A percentile compares a stretch with the other conserved stretches of the same genome.
phyloP scores from a whole-genome alignment of 306 rosid genomes.

The Vigna mungo region DNA sequence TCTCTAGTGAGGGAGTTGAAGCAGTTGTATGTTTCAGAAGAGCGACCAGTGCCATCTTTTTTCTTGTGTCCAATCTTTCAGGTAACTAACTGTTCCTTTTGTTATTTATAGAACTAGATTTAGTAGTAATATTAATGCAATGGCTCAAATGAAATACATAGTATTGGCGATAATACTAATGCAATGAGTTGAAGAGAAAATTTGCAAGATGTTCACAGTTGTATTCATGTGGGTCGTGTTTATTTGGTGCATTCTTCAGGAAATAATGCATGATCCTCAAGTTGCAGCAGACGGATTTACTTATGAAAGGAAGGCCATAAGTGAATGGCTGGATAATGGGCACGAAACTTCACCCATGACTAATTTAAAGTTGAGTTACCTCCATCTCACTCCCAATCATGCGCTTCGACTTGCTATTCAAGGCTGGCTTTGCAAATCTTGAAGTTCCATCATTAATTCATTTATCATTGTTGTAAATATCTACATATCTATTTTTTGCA shows the following conservation, averaged over 20 bases:
- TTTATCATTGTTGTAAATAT: conserved; percentile 28
- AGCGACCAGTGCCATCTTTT: conserved; percentile 70
- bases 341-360: conserved; percentile 84
- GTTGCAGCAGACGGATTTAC: conserved; percentile 89
- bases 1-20: conserved; percentile 71
- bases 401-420: conserved; percentile 74
- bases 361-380: conserved; percentile 65
- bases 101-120: background rate
- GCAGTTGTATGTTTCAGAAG: conserved; percentile 67
- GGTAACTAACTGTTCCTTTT: conserved; percentile 57
- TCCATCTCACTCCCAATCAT: conserved; percentile 75
- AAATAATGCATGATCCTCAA: conserved; percentile 82
- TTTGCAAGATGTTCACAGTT: background rate
- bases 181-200: conserved; percentile 19
- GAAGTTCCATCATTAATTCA: conserved; percentile 30
- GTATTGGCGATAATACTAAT: background rate
- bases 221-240: conserved; percentile 27
- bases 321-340: conserved; percentile 69
- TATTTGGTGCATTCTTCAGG: conserved; percentile 58
- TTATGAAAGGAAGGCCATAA: conserved; percentile 80
- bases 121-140: background rate
- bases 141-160: background rate
- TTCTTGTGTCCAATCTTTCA: conserved; percentile 83
- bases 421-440: conserved; percentile 82
- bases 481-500: conserved; percentile 21